Conservation (phyloP, 805 yeast genomes). For the Limtongozyma cylindracea region DNA sequence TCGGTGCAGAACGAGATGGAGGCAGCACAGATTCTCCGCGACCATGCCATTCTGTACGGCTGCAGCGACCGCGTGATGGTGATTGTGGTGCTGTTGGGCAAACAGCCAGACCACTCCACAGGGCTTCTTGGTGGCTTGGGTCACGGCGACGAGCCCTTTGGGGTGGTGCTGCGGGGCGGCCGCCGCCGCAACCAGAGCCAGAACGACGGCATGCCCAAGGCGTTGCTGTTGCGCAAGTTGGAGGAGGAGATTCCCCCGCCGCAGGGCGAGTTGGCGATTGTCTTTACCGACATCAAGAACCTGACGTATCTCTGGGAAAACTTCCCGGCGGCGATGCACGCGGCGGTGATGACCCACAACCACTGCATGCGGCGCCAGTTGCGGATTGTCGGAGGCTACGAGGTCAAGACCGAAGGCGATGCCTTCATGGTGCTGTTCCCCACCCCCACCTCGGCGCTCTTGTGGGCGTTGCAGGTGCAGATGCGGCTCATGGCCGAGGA, state of each 20-base stretch:
- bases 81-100: slow-evolving; percentile 49
- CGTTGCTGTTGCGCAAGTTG: slow-evolving; percentile 54
- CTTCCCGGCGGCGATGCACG: slow-evolving; percentile 81
- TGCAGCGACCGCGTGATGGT: slow-evolving; percentile 58
- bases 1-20: slow-evolving; percentile 56
- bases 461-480: slow-evolving; percentile 92
- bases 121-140: slow-evolving; percentile 13
- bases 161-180: too few species aligned
- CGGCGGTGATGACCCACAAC: slow-evolving; percentile 89
- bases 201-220: slow-evolving; percentile 27
- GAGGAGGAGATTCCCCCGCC: slow-evolving; percentile 91
- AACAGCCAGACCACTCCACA: slow-evolving; percentile 11
- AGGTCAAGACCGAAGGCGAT: slow-evolving; percentile 98
- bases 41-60: slow-evolving; percentile 86
- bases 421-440: slow-evolving; percentile 97
- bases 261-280: slow-evolving; percentile 81
- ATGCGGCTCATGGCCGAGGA: slow-evolving; percentile 57
- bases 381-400: slow-evolving; percentile 88
- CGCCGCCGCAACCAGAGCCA: slow-evolving; percentile 18
- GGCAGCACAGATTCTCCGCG: slow-evolving; percentile 85
- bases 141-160: slow-evolving; percentile 9
- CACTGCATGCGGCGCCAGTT: slow-evolving; percentile 83
- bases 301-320: slow-evolving; percentile 89
- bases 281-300: slow-evolving; percentile 89
- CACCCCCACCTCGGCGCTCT: slow-evolving; percentile 65